Conservation (phyloP, 2,329 filamentous ascomycete species). For the Scedosporium aurantiacum region DNA sequence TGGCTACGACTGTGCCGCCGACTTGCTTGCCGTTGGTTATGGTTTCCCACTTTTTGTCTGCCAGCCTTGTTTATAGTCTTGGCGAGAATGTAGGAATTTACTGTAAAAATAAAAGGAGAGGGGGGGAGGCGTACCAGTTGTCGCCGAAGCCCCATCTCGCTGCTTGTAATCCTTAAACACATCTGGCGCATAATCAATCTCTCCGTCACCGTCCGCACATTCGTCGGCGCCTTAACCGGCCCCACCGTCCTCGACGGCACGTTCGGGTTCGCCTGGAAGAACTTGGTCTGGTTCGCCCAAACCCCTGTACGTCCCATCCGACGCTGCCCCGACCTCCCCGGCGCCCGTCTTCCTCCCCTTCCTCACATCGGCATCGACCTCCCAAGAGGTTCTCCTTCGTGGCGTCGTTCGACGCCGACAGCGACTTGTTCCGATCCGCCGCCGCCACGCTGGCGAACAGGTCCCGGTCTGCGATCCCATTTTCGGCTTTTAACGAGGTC, state of each 20-base stretch:
- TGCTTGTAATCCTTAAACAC: constrained; percentile 68
- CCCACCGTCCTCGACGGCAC: constrained; percentile 45
- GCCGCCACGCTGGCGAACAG: constrained; percentile 42
- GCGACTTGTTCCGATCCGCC: constrained; percentile 50
- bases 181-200: constrained; percentile 84
- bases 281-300: constrained; percentile 60
- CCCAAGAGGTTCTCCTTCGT: constrained; percentile 46
- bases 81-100: constrained; percentile 67
- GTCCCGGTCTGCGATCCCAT: constrained; percentile 12
- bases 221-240: constrained; percentile 77
- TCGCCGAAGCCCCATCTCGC: constrained; percentile 51
- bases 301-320: constrained; percentile 61
- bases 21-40: constrained; percentile 58
- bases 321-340: background rate
- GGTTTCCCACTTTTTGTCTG: constrained; percentile 87
- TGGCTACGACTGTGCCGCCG: constrained; percentile 50
- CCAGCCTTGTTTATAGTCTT: constrained; percentile 86
- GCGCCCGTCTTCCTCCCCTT: background rate
- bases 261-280: constrained; percentile 73
- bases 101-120: background rate
- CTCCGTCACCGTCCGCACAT: constrained; percentile 80
- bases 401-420: constrained; percentile 68
- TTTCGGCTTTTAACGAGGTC: background rate
- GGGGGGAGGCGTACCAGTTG: constrained; percentile 37
- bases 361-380: constrained; percentile 44